phyloP scores from a whole-genome alignment of 495 filamentous ascomycete species.

The Penicillium robsamsonii region DNA sequence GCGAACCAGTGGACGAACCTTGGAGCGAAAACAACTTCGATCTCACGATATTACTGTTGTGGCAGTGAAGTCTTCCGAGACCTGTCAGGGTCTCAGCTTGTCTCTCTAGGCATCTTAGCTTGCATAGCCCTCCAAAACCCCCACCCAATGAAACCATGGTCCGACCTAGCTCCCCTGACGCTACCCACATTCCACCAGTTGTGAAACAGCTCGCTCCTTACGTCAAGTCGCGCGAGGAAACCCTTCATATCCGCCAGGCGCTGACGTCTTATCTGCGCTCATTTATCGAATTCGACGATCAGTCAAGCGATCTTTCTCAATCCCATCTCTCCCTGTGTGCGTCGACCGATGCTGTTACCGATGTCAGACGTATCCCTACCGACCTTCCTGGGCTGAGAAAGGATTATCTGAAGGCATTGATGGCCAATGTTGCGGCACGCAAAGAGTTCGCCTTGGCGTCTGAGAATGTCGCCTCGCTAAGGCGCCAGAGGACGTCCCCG shows the following conservation, averaged over 20 bases:
- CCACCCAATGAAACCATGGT: constrained; percentile 27
- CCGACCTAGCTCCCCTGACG: constrained; percentile 15
- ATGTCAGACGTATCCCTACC: constrained; percentile 39
- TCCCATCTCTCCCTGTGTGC: constrained; percentile 40
- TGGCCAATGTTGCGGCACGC: constrained; percentile 54
- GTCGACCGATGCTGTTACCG: constrained; percentile 34
- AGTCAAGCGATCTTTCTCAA: constrained; percentile 21
- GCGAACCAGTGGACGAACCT: not conserved
- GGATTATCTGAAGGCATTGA: constrained; percentile 58
- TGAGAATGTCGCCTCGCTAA: constrained; percentile 25
- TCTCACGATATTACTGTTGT: not conserved
- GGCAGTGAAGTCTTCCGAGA: constrained; percentile 7
- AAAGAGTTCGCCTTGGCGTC: constrained; percentile 43
- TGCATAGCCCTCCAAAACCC: not conserved
- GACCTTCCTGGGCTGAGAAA: constrained; percentile 41
- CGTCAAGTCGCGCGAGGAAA: constrained; percentile 45
- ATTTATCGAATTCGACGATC: constrained; percentile 37
- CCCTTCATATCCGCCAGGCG: constrained; percentile 45
- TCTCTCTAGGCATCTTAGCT: not conserved
- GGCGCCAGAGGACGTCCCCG: constrained; percentile 17
- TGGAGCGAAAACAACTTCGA: not conserved
- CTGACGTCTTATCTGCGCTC: constrained; percentile 45
- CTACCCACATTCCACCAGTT: constrained; percentile 41
- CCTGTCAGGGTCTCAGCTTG: constrained; percentile 3
- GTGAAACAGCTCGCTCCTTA: constrained; percentile 45